Percentiles rank a stretch among this genome's conserved stretches.
These are phyloP conservation scores for Prunus dulcis DNA, from an alignment of 306 rosid species.

Conservation along the genomic window DNA sequence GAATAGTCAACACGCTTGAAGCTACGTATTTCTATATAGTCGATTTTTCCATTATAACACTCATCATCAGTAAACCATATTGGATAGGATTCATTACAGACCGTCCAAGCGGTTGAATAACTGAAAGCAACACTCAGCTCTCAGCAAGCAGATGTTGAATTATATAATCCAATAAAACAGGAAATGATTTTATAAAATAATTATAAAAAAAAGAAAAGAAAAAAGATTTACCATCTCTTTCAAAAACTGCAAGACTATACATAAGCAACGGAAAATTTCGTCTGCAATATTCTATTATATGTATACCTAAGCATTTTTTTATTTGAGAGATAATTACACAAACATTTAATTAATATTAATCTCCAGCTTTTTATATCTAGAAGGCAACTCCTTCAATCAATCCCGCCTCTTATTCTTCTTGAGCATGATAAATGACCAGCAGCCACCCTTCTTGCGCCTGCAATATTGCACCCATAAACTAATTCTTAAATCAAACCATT, in stretches of 20 bases:
- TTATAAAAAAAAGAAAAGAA: background rate
- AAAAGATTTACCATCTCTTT: background rate
- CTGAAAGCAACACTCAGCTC: background rate
- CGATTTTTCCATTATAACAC: background rate
- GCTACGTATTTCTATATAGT: too few species aligned
- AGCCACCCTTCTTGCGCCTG: slow-evolving; percentile 28
- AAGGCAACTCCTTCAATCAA: slow-evolving; percentile 7
- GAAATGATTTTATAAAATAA: background rate
- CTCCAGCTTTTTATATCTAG: slow-evolving; percentile 1
- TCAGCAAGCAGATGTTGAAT: background rate
- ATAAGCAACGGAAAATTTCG: background rate
- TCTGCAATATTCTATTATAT: background rate
- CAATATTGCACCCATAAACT: background rate
- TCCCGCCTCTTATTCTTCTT: slow-evolving; percentile 19
- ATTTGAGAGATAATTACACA: background rate
- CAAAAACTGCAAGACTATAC: background rate
- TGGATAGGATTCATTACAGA: background rate
- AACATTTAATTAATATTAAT: background rate
- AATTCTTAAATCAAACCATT: background rate
- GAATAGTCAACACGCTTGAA: too few species aligned
- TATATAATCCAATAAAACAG: background rate
- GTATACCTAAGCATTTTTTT: background rate
- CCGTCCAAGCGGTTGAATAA: background rate
- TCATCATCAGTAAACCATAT: background rate
- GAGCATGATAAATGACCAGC: slow-evolving; percentile 26